Base-by-base conservation (phyloP, 2,329 filamentous ascomycete genomes). In the Diaporthe sp. region DNA sequence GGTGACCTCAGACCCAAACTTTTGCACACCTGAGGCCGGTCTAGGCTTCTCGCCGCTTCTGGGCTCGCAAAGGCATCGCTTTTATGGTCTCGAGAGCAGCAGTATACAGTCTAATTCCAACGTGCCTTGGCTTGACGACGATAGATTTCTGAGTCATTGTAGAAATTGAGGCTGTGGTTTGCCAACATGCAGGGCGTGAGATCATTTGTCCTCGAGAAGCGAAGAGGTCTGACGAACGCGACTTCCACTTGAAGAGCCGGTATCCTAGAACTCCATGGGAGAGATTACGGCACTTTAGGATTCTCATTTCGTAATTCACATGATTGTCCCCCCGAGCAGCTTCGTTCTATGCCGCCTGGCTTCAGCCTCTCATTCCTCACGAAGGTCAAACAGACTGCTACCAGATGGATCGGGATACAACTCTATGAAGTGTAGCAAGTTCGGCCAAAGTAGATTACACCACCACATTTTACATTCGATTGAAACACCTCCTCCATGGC, bases 251-350 rank as follows among this genome's bases (percentile, higher is more conserved):
- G 19, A 19, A 10, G 2, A 49, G 44, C 44, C 19, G 7, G 13
- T 44, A 19, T 19, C 15, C 19, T 19, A 19, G 15, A 44, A 6
- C 42, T 44, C 15, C 42, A 17, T 17, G 5, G 17, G 17, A 44
- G 15, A 17, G 15, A 44, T 17, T 2, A 19, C 19, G 28, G 15
- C 5, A n/a, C 10, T 39, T n/a, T 10, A 37, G 19, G 6, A 3
- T 22, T 39, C 4, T 25, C 13, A 17, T 25, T 31, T 55, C 7
- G 13, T 2, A 57, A 22, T 15, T 57, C 0, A 7, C 55, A 31
- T n/a, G 8, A 3, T 5, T 6, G 22, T 25, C 0, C 2, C 10
- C 4, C 25, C 19, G 22, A 12, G 12, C 5, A 42, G 9, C 2
- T 37, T 22, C 9, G 3, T 42, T 61, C 22, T 5, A 42, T 25